Evolutionary conservation across 805 yeast species (phyloP).

Genomic region (Candida sithepensis): DNA sequence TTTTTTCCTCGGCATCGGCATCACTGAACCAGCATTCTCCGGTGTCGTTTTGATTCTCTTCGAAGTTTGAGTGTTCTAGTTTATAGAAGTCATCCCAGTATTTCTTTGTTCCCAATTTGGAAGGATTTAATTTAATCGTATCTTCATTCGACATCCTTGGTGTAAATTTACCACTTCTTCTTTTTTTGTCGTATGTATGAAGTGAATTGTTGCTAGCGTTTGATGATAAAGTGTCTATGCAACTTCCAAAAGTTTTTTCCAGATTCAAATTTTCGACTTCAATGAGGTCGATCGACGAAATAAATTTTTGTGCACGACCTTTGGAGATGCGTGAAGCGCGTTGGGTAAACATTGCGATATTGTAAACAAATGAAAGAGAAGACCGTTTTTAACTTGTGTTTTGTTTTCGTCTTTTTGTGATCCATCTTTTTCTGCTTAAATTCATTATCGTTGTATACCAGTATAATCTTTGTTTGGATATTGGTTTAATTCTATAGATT

Average conservation of each 20-base stretch:
- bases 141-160: conserved; percentile 7
- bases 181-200: no score
- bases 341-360: background rate
- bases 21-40: conserved; percentile 98
- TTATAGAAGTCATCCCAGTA: conserved; percentile 92
- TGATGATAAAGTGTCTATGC: no score
- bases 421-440: background rate
- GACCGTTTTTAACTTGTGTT: background rate
- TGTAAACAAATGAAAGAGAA: background rate
- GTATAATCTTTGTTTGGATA: background rate
- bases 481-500: background rate
- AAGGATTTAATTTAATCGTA: conserved; percentile 52
- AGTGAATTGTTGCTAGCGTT: no score
- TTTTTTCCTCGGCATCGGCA: conserved; percentile 83
- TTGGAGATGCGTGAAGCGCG: background rate
- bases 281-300: background rate
- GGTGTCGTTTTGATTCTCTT: conserved; percentile 71
- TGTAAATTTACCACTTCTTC: no score
- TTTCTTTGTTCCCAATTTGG: conserved; percentile 81
- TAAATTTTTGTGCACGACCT: background rate
- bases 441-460: background rate
- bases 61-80: conserved; percentile 67
- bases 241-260: no score
- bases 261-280: background rate
- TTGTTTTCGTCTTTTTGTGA: background rate